phyloP scores from a whole-genome alignment of 1,284 basidiomycete species.

The Sporisorium exsertum region DNA sequence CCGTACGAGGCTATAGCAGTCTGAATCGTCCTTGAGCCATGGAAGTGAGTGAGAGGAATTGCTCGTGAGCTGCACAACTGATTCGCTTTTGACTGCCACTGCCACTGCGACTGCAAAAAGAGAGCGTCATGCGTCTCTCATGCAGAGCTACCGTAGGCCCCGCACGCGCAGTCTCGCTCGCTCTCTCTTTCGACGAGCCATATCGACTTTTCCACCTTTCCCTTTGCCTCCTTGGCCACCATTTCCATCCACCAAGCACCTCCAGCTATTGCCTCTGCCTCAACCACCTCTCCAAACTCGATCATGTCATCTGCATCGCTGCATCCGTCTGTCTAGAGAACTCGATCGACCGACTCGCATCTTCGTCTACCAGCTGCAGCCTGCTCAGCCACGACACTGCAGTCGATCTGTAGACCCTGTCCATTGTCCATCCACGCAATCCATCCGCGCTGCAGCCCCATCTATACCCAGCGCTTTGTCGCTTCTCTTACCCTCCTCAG shows the following conservation, averaged over 20 bases:
- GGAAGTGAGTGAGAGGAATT: neutral
- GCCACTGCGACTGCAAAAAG: neutral
- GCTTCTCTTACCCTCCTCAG: neutral
- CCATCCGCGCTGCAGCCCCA: neutral
- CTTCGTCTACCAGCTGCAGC: neutral
- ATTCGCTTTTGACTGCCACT: neutral
- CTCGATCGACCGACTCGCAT: neutral
- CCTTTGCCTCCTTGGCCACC: neutral
- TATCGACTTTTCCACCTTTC: conserved; percentile 25
- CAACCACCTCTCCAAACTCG: conserved; percentile 6
- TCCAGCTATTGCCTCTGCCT: neutral
- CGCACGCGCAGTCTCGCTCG: neutral
- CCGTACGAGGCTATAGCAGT: neutral
- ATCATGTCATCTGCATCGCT: conserved; percentile 18
- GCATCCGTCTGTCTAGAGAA: conserved; percentile 6
- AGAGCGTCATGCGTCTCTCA: neutral
- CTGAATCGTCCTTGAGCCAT: neutral
- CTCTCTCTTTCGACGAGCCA: conserved; percentile 32
- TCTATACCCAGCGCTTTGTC: neutral
- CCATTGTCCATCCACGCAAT: neutral
- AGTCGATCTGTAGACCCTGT: neutral
- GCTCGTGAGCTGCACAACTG: neutral
- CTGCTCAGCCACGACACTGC: neutral
- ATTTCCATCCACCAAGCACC: conserved; percentile 17
- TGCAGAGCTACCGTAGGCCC: conserved; percentile 9